Base-by-base conservation (phyloP, 495 filamentous ascomycete species). In the Polyplosphaeria fusca region DNA sequence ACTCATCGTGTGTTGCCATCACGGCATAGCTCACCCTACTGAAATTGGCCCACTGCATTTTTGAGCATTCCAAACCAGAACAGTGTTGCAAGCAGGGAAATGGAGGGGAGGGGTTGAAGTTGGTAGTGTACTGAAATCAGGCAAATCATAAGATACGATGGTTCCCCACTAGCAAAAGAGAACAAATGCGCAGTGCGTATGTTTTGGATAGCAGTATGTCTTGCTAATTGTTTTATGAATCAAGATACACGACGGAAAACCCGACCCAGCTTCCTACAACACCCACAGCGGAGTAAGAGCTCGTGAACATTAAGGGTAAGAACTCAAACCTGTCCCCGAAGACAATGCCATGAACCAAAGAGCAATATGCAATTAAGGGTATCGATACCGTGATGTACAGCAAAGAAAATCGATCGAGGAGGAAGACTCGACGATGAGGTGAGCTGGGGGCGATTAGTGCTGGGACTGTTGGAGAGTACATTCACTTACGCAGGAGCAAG, bases 211-310 rank as follows among this genome's bases (percentile, higher is more conserved):
- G n/a, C n/a, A n/a, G n/a, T n/a, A n/a, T n/a, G n/a, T n/a, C n/a
- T n/a, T n/a, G n/a, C n/a, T n/a, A n/a, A n/a, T n/a, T n/a, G 4
- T 4, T 7, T 35, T 55, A 61, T 1, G 51, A 61, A 24, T 55
- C 38, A 5, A 96, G 92, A 71, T 90, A 96, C 35, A 98, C 88
- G 22, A 96, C 90, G 78, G 88, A 81, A 68, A 96, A 96, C 18
- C 93, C 91, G 48, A 97, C 67, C 92, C 92, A 97, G 76, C 93
- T 98, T 3, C 89, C 93, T 12, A 96, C 83, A 1, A 98, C 89
- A n/a, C 93, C 93, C 37, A 97, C 71, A 18, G 93, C 93, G 14
- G 87, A 92, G 73, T 98, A 98, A 40, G 87, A 86, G 73, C 92
- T 96, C 67, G 84, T 96, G 67, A 97, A 94, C 93, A 98, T 96